Conservation (phyloP, 352 stramenopile genomes). For the Globisporangium spiculum region DNA sequence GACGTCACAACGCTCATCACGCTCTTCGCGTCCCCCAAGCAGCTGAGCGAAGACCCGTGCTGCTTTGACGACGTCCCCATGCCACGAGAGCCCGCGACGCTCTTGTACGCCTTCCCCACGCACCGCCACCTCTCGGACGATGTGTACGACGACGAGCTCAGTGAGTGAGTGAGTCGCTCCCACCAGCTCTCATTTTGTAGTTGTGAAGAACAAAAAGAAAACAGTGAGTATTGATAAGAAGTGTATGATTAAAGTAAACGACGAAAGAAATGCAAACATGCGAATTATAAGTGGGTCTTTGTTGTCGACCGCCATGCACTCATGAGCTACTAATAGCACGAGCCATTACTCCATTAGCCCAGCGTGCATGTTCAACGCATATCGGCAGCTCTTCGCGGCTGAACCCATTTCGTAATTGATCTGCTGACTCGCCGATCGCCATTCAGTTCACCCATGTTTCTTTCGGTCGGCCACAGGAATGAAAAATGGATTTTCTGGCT, state of each 20-base stretch:
- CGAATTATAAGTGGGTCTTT: not conserved
- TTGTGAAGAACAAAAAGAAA: not conserved
- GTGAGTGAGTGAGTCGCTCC: not conserved
- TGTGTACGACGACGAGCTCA: not conserved
- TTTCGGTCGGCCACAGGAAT: conserved; percentile 4
- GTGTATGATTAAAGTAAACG: not conserved
- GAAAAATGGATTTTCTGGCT: conserved; percentile 13
- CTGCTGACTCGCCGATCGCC: not conserved
- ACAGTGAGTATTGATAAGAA: not conserved
- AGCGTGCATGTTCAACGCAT: not conserved
- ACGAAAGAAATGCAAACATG: not conserved
- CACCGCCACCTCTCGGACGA: not conserved
- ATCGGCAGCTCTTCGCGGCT: not conserved
- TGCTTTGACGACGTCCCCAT: conserved; percentile 11
- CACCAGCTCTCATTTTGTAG: not conserved
- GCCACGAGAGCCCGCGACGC: conserved; percentile 12
- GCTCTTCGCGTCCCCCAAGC: conserved; percentile 23
- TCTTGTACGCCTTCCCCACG: not conserved
- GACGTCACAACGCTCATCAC: conserved; percentile 39
- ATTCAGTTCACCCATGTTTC: not conserved
- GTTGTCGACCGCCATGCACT: not conserved
- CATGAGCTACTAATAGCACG: not conserved
- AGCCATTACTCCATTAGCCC: not conserved
- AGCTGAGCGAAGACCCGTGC: conserved; percentile 1
- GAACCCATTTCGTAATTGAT: not conserved